Base-by-base conservation (phyloP, 805 yeast species). In the Starmerella tilneyi region DNA sequence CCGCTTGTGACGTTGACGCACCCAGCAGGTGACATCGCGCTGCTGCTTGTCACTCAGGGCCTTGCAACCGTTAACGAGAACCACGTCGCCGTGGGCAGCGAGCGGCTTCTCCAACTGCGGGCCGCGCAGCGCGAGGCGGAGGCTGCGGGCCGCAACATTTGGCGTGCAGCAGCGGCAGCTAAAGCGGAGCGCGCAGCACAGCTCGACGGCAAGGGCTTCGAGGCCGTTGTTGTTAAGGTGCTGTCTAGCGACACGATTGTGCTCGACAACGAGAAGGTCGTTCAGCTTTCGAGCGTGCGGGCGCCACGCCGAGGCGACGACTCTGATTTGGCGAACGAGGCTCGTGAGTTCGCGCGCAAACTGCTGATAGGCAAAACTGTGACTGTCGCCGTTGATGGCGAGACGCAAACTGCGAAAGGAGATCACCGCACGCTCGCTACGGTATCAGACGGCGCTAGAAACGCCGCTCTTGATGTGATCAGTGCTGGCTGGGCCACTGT, bases 1-100 rank as follows among this genome's bases (percentile, higher is more conserved):
- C 66, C 68, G 1, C 56, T 64, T 36, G 72, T 77, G 22, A 64
- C 73, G 39, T 61, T 84, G 29, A 58, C 68, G 45, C 89, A 82
- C 57, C 84, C 94, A 26, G 81, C 82, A 4, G 94, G 94, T 15
- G 78, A 78, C 50, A 78, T 84, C 55, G 76, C 81, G 47, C 81
- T 77, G 52, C 74, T 75, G 51, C 65, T 84, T 46, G 69, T 84
- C 47, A 75, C 72, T 46, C 70, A 69, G 45, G 95, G 95, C 9
- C 68, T 79, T 24, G 94, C 81, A 11, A 78, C 76, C 52, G 76
- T 84, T 40, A 74, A 78, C 21, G 94, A 84, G 60, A 79, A 89
- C 85, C 94, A 85, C 59, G 30, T 24, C n/a, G 55, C 76, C 33
- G 66, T 84, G 46, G 94, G 94, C 5, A 65, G 85, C 9, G 63